phyloP scores from a whole-genome alignment of 345 rosid species.

The Pugionium dolabratum region DNA sequence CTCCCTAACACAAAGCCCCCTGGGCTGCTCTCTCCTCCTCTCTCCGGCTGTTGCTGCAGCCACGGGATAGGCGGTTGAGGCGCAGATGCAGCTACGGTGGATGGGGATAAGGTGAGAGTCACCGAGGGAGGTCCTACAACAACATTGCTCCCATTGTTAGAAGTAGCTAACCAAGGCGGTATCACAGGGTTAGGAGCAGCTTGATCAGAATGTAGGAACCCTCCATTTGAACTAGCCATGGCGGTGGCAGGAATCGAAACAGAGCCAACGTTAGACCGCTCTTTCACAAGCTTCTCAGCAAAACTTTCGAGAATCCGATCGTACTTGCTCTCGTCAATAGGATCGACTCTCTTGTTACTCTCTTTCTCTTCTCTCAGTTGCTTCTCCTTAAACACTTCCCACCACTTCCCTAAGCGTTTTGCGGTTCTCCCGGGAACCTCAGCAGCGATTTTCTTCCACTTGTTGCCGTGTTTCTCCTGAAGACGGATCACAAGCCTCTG shows the following conservation, averaged over 20 bases:
- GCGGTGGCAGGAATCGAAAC: conserved; percentile 25
- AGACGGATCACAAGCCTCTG: conserved; percentile 86
- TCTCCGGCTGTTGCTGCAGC: conserved; percentile 66
- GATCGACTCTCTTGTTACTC: conserved; percentile 60
- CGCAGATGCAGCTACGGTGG: conserved; percentile 66
- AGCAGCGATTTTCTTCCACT: conserved; percentile 99
- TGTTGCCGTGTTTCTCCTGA: conserved; percentile 95
- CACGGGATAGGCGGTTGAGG: conserved; percentile 75
- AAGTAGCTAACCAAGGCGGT: conserved; percentile 87
- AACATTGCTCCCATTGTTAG: conserved; percentile 50
- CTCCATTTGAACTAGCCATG: conserved; percentile 79
- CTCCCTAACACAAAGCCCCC: conserved; percentile 51
- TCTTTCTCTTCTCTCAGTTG: conserved; percentile 89
- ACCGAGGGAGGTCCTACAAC: conserved; percentile 72
- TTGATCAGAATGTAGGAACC: conserved; percentile 60
- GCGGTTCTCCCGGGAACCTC: conserved; percentile 97
- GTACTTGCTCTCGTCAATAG: conserved; percentile 88
- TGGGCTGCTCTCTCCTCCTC: conserved; percentile 48
- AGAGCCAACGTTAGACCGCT: conserved; percentile 46
- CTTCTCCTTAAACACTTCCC: conserved; percentile 98
- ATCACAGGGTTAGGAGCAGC: conserved; percentile 55
- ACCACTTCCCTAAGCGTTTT: conserved; percentile 96
- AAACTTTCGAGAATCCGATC: conserved; percentile 86
- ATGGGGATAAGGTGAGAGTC: conserved; percentile 78
- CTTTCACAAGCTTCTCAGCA: conserved; percentile 91